These are phyloP conservation scores for Chlamydomonas applanata DNA, from an alignment of 139 green algal genomes.

Conservation along the genomic window DNA sequence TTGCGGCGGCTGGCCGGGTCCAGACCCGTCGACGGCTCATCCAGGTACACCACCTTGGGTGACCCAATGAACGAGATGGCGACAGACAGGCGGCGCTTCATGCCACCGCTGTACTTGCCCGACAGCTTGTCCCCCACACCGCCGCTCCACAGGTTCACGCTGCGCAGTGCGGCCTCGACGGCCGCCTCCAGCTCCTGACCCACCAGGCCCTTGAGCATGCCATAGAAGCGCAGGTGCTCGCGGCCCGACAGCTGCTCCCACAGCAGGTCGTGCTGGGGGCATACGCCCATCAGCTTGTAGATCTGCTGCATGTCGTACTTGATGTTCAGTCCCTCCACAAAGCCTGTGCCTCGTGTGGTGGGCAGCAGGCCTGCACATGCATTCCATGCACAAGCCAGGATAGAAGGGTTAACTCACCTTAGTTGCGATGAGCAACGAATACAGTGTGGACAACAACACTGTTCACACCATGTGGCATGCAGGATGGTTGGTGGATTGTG, in stretches of 20 bases:
- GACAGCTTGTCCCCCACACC: conserved; percentile 52
- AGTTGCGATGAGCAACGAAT: no score
- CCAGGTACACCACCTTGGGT: conserved; percentile 47
- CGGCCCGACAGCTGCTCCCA: conserved; percentile 69
- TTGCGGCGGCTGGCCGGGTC: conserved; percentile 76
- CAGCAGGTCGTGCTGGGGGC: conserved; percentile 80
- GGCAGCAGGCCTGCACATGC: background rate
- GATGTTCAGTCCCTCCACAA: background rate
- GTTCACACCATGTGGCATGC: no score
- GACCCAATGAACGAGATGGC: conserved; percentile 77
- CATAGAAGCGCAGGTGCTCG: conserved; percentile 85
- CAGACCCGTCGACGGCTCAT: conserved; percentile 49
- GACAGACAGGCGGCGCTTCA: conserved; percentile 77
- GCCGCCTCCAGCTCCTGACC: conserved; percentile 22
- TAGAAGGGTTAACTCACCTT: no score
- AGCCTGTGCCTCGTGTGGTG: background rate
- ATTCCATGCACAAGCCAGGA: background rate
- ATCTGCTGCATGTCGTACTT: conserved; percentile 7
- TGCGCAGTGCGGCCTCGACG: conserved; percentile 25
- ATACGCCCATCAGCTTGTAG: conserved; percentile 34
- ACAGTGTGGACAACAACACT: no score
- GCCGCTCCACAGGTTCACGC: conserved; percentile 27
- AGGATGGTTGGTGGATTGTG: no score
- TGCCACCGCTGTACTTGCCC: conserved; percentile 44
- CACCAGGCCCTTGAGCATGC: conserved; percentile 76